These are phyloP conservation scores for Leccinum pallidistipes DNA, from an alignment of 1,284 basidiomycete genomes.

Conservation along the genomic window DNA sequence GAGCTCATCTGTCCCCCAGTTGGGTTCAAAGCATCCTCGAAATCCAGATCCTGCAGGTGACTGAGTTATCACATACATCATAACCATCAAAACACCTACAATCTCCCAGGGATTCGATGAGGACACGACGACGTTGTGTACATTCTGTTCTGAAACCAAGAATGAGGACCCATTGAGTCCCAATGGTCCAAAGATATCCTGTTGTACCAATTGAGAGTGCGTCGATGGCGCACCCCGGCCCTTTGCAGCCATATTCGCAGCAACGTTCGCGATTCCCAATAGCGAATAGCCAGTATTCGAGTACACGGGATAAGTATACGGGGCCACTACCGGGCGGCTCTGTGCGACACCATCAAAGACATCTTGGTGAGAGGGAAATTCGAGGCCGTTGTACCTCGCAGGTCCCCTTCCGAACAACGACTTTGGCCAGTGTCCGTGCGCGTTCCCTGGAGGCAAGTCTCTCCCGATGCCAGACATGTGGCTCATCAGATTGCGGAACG, in stretches of 20 bases:
- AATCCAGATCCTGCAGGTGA: slow-evolving; percentile 37
- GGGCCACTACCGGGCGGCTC: slow-evolving; percentile 41
- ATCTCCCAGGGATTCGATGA: slow-evolving; percentile 33
- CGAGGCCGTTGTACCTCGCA: slow-evolving; percentile 29
- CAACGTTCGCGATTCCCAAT: slow-evolving; percentile 44
- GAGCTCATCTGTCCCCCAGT: slow-evolving; percentile 52
- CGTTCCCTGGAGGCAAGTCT: slow-evolving; percentile 44
- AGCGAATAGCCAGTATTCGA: slow-evolving; percentile 48
- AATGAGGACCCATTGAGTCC: slow-evolving; percentile 41
- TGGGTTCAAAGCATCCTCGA: slow-evolving; percentile 43
- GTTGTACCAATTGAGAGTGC: slow-evolving; percentile 42
- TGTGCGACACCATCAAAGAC: slow-evolving; percentile 38
- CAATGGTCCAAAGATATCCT: slow-evolving; percentile 47
- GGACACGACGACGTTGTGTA: slow-evolving; percentile 37
- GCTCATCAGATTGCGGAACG: slow-evolving; percentile 45
- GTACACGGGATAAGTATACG: slow-evolving; percentile 47
- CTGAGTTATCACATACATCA: background rate
- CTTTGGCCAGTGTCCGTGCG: slow-evolving; percentile 41
- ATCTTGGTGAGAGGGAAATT: slow-evolving; percentile 31
- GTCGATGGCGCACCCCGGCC: slow-evolving; percentile 31
- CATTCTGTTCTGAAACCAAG: slow-evolving; percentile 31
- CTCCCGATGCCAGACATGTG: slow-evolving; percentile 50
- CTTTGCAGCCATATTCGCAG: slow-evolving; percentile 38
- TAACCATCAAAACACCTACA: slow-evolving; percentile 21
- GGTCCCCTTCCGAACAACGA: slow-evolving; percentile 29